Evolutionary conservation across 352 stramenopile genomes (phyloP).

Genomic region (Phytopythium montanum): DNA sequence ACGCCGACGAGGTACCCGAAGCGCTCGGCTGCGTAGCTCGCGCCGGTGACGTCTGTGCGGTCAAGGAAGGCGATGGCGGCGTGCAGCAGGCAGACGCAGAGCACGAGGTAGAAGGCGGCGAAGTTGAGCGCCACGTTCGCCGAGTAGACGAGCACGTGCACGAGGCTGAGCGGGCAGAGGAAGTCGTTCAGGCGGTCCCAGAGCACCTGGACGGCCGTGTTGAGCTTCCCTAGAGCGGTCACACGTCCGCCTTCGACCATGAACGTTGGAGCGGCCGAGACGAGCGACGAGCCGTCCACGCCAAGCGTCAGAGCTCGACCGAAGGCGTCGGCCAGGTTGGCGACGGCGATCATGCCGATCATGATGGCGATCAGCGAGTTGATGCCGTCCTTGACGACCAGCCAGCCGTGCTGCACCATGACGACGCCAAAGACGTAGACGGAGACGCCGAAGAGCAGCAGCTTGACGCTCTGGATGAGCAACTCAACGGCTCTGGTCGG

Average conservation of each 20-base stretch:
- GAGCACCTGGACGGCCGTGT: conserved; percentile 26
- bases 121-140: conserved; percentile 19
- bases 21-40: conserved; percentile 16
- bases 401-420: conserved; percentile 14
- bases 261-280: conserved; percentile 8
- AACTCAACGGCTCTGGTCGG: background rate
- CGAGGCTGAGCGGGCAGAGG: conserved; percentile 19
- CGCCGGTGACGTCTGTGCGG: conserved; percentile 20
- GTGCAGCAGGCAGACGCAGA: conserved; percentile 24
- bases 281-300: conserved; percentile 12
- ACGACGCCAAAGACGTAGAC: conserved; percentile 20
- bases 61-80: conserved; percentile 26
- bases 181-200: conserved; percentile 34
- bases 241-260: conserved; percentile 9
- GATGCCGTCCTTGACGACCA: conserved; percentile 17
- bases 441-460: conserved; percentile 12
- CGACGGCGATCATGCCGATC: conserved; percentile 19
- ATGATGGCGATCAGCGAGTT: conserved; percentile 22
- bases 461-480: conserved; percentile 9
- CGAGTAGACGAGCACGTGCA: conserved; percentile 24
- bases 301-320: conserved; percentile 14
- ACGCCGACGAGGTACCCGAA: conserved; percentile 27
- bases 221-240: conserved; percentile 17
- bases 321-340: conserved; percentile 19
- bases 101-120: conserved; percentile 22